A percentile compares a stretch with the other conserved stretches of the same genome.
Conservation (phyloP, 108 stramenopile species). For the Cyclotella cryptica region DNA sequence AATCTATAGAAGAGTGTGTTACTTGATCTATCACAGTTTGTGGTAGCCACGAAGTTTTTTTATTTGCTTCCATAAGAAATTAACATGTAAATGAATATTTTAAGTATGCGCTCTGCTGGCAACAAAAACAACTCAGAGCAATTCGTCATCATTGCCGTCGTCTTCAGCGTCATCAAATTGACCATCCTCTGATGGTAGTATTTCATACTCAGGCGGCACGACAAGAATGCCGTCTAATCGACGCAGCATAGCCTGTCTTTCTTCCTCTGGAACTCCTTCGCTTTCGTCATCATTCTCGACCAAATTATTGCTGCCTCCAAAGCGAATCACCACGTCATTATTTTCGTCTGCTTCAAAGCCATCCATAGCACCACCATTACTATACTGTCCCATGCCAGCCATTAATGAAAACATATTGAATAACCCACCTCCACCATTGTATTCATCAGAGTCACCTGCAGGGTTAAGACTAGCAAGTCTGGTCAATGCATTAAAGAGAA, state of each 20-base stretch:
- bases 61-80: too few relatives aligned
- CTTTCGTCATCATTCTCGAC: slow-evolving; percentile 39
- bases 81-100: too few relatives aligned
- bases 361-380: slow-evolving; percentile 12
- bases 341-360: slow-evolving; percentile 13
- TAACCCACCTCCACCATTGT: slow-evolving; percentile 40
- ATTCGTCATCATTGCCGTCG: slow-evolving; percentile 49
- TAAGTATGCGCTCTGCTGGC: neutral
- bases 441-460: slow-evolving; percentile 54
- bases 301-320: slow-evolving; percentile 42
- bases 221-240: slow-evolving; percentile 54
- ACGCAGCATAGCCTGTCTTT: slow-evolving; percentile 29
- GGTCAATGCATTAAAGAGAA: slow-evolving; percentile 68
- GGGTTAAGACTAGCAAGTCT: slow-evolving; percentile 72
- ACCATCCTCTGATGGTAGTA: slow-evolving; percentile 48
- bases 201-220: slow-evolving; percentile 72
- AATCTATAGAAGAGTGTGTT: neutral
- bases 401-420: slow-evolving; percentile 55
- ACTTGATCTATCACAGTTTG: neutral
- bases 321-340: slow-evolving; percentile 46
- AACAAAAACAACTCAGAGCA: slow-evolving; percentile 29
- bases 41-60: too few relatives aligned
- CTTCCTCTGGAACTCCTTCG: slow-evolving; percentile 21
- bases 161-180: slow-evolving; percentile 75
- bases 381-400: slow-evolving; percentile 46